A percentile compares a stretch with the other conserved stretches of the same genome.
These are phyloP conservation scores for Abortiporus biennis DNA, from an alignment of 1,284 basidiomycete genomes.

Conservation along the genomic window DNA sequence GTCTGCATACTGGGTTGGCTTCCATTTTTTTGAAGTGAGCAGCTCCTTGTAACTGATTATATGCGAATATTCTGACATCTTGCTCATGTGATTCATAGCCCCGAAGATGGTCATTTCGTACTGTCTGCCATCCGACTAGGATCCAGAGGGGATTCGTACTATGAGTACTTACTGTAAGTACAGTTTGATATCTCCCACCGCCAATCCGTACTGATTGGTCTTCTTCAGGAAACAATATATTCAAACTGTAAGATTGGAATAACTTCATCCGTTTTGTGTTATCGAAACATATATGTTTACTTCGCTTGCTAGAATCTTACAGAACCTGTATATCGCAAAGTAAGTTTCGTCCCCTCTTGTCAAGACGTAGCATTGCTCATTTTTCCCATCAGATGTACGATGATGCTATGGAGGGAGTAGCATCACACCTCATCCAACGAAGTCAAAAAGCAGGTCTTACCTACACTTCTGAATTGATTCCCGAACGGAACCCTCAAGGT, in stretches of 20 bases:
- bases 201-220: constrained; percentile 8
- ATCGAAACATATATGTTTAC: constrained; percentile 7
- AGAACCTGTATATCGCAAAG: constrained; percentile 76
- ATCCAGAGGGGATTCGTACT: constrained; percentile 91
- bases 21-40: constrained; percentile 82
- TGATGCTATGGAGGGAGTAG: constrained; percentile 77
- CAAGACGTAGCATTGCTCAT: background rate
- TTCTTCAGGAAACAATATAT: constrained; percentile 74
- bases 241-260: constrained; percentile 54
- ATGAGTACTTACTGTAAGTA: constrained; percentile 84
- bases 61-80: background rate
- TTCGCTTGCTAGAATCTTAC: constrained; percentile 50
- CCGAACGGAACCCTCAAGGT: constrained; percentile 39
- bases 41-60: constrained; percentile 3
- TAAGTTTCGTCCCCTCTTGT: constrained; percentile 24
- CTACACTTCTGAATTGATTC: constrained; percentile 81
- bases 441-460: constrained; percentile 55
- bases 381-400: constrained; percentile 81
- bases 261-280: background rate
- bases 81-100: constrained; percentile 35
- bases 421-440: constrained; percentile 66
- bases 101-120: constrained; percentile 64
- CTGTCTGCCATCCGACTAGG: constrained; percentile 82
- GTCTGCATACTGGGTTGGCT: constrained; percentile 65
- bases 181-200: background rate